Evolutionary conservation across 345 rosid species (phyloP).

Genomic region (Linum usitatissimum): DNA sequence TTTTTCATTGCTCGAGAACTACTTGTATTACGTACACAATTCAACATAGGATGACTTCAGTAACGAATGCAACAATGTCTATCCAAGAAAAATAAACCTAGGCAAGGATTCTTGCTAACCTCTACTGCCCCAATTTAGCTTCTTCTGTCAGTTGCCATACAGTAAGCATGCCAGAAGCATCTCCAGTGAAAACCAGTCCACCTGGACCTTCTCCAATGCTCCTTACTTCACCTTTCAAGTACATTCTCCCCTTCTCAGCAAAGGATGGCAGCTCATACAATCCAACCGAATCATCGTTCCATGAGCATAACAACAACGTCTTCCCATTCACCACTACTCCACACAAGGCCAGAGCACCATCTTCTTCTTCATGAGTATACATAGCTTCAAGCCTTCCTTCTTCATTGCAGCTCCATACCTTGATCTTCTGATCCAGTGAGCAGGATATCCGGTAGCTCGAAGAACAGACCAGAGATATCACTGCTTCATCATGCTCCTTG

Average conservation of each 20-base stretch:
- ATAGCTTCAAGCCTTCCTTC: constrained; percentile 4
- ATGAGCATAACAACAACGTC: not conserved
- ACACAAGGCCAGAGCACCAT: constrained; percentile 3
- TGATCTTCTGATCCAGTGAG: constrained; percentile 11
- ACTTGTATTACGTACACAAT: too few species aligned
- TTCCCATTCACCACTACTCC: constrained; percentile 8
- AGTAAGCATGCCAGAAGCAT: not conserved
- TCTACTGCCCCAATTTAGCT: not conserved
- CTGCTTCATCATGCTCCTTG: constrained; percentile 9
- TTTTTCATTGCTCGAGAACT: too few species aligned
- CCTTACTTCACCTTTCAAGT: not conserved
- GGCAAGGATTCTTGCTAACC: not conserved
- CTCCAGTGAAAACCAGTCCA: not conserved
- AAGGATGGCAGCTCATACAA: not conserved
- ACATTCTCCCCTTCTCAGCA: not conserved
- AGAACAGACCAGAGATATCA: constrained; percentile 18
- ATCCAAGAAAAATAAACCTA: too few species aligned
- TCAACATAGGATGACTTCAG: too few species aligned
- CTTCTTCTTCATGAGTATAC: constrained; percentile 7
- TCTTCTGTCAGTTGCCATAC: not conserved
- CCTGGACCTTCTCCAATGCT: not conserved
- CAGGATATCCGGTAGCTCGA: not conserved
- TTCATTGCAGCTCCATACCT: constrained; percentile 6
- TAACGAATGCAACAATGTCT: too few species aligned
- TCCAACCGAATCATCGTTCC: not conserved